phyloP scores from a whole-genome alignment of 2,329 filamentous ascomycete species.

The Fusarium armeniacum region DNA sequence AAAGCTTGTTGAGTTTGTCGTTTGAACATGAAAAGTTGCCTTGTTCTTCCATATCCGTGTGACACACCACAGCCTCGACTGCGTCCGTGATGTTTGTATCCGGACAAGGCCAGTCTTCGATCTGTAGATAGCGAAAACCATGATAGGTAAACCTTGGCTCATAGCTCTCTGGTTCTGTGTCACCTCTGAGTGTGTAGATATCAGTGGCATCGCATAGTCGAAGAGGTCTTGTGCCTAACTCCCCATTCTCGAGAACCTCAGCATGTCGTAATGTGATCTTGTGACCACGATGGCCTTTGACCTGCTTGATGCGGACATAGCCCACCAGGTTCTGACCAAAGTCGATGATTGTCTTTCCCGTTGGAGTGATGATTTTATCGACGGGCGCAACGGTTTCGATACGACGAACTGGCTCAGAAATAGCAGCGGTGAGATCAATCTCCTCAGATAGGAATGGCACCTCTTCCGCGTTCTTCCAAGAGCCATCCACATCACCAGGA shows the following conservation, averaged over 20 bases:
- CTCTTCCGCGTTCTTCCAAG: not conserved
- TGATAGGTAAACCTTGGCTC: constrained; percentile 67
- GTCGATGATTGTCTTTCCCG: constrained; percentile 63
- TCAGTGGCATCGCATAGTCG: constrained; percentile 64
- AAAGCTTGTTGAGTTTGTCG: constrained; percentile 65
- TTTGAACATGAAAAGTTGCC: constrained; percentile 68
- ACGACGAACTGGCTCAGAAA: constrained; percentile 56
- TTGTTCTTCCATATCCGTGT: constrained; percentile 67
- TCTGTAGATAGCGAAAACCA: constrained; percentile 67
- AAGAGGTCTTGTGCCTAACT: constrained; percentile 59
- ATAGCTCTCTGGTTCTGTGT: constrained; percentile 45
- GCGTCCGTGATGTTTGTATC: constrained; percentile 41
- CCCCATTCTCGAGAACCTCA: constrained; percentile 66
- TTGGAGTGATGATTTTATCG: constrained; percentile 53
- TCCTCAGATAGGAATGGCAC: constrained; percentile 20
- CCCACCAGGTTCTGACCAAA: constrained; percentile 73
- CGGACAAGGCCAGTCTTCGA: constrained; percentile 59
- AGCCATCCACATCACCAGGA: not conserved
- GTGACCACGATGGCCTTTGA: constrained; percentile 53
- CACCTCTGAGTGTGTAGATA: constrained; percentile 56
- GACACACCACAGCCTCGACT: constrained; percentile 57
- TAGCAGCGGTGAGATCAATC: constrained; percentile 44
- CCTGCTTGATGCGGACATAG: constrained; percentile 57
- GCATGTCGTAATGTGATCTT: constrained; percentile 64
- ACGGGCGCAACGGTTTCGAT: constrained; percentile 51